A percentile compares a stretch with the other conserved stretches of the same genome.
Conservation (phyloP, 2,329 filamentous ascomycete species). For the Colletotrichum sp. region DNA sequence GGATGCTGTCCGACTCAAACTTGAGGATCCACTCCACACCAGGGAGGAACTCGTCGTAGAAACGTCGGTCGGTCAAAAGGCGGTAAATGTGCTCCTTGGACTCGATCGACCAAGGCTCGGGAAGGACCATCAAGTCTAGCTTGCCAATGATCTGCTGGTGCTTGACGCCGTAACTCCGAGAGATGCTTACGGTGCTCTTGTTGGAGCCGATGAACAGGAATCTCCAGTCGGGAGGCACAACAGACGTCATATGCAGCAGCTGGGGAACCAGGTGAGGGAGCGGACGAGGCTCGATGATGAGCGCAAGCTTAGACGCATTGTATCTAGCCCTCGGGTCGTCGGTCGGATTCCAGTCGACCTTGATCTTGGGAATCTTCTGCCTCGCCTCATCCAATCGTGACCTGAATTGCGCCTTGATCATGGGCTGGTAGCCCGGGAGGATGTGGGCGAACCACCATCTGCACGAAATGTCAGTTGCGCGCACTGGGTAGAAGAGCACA, state of each 20-base stretch:
- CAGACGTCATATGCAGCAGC: slow-evolving; percentile 56
- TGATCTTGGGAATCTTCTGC: slow-evolving; percentile 42
- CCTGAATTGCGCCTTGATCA: slow-evolving; percentile 42
- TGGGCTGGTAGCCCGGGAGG: slow-evolving; percentile 47
- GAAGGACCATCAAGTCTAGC: slow-evolving; percentile 54
- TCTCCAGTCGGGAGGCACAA: slow-evolving; percentile 61
- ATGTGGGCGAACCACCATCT: slow-evolving; percentile 54
- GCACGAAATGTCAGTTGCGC: not conserved
- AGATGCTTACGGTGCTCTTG: slow-evolving; percentile 49
- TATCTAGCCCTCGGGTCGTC: slow-evolving; percentile 38
- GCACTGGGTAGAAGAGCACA: not conserved
- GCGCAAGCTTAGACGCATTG: slow-evolving; percentile 55
- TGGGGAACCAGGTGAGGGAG: slow-evolving; percentile 54
- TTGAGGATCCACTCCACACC: slow-evolving; percentile 59
- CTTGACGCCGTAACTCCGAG: slow-evolving; percentile 49
- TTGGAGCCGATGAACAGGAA: slow-evolving; percentile 59
- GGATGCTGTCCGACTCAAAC: slow-evolving; percentile 60
- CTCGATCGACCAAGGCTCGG: slow-evolving; percentile 50
- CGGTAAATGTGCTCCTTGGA: slow-evolving; percentile 53
- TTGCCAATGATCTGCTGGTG: slow-evolving; percentile 56
- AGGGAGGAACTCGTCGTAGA: slow-evolving; percentile 57
- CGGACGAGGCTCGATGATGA: slow-evolving; percentile 55
- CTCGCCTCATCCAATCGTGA: slow-evolving; percentile 43
- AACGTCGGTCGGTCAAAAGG: slow-evolving; percentile 53
- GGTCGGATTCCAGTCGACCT: slow-evolving; percentile 41